Base-by-base conservation (phyloP, 495 filamentous ascomycete species). In the Hypoxylon lienhwacheense region DNA sequence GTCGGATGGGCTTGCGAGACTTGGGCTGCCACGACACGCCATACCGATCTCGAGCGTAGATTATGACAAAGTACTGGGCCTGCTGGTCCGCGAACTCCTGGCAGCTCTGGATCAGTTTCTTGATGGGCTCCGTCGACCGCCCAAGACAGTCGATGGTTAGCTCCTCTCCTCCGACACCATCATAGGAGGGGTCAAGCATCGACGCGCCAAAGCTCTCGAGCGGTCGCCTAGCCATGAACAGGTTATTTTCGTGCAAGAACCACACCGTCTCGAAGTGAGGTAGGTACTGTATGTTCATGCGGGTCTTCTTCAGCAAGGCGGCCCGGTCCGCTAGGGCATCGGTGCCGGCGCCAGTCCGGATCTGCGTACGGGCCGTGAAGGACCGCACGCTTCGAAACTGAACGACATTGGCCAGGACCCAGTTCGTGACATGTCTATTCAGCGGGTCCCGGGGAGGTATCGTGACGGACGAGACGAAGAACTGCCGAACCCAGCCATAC, bases 71-170 rank as follows among this genome's bases (percentile, higher is more conserved):
- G n/a, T 67, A 60, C 50, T 72, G 69, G 4, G 70, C 65, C 53
- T 78, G 75, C 52, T 68, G 69, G 54, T 76, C 75, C 8, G 73
- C 69, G 49, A 73, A 77, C 20, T 73, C 72, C 32, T 73, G 74
- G 36, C 74, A 76, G 0, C 39, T 56, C 7, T 73, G 56, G 10
- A 77, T 62, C 26, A 75, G 69, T 1, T 36, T 61, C 60, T 72
- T 75, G 49, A 78, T 77, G 11, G 75, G 73, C 26, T 66, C 63
- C 7, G 73, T 73, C 1, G 75, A 75, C 7, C 73, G 67, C n/a
- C 74, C 73, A 4, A 78, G 51, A 36, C 75, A 75, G 58, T 71
- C 71, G 15, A 78, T 53, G 2, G 73, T 69, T 12, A 78, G 67
- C 19, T 74, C 73, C 47, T 78, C 75, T 32, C 65, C 60, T 7